A percentile compares a stretch with the other conserved stretches of the same genome.
Evolutionary conservation across 1,284 basidiomycete genomes (phyloP).

Genomic region (Somion occarium): DNA sequence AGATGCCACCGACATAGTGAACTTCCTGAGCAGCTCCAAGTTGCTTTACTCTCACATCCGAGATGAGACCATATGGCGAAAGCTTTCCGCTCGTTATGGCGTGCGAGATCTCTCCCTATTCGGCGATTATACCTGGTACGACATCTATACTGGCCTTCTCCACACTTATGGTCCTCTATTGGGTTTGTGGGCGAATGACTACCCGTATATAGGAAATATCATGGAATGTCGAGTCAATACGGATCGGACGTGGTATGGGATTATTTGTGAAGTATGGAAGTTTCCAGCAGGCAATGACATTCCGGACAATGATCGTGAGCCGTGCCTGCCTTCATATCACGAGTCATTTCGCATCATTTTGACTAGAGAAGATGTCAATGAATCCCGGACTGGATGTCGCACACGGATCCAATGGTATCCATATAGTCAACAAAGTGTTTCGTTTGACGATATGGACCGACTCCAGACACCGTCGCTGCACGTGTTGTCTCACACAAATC

Average conservation of each 20-base stretch:
- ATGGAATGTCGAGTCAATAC: slow-evolving; percentile 14
- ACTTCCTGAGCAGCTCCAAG: slow-evolving; percentile 19
- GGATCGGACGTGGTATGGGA: slow-evolving; percentile 9
- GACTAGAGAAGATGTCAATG: background rate
- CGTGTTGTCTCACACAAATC: background rate
- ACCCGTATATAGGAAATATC: slow-evolving; percentile 18
- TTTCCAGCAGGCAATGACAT: slow-evolving; percentile 8
- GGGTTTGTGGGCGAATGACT: slow-evolving; percentile 22
- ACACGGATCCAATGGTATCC: background rate
- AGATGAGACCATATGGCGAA: slow-evolving; percentile 21
- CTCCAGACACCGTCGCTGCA: background rate
- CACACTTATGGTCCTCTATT: slow-evolving; percentile 19
- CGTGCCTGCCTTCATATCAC: background rate
- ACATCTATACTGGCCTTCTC: slow-evolving; percentile 17
- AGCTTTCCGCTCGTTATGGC: slow-evolving; percentile 10
- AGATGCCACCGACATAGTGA: slow-evolving; percentile 16
- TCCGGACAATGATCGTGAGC: slow-evolving; percentile 8
- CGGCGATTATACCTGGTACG: slow-evolving; percentile 17
- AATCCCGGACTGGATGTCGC: background rate
- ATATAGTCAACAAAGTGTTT: background rate
- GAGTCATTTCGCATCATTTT: background rate
- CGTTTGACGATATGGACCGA: background rate
- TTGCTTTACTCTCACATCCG: slow-evolving; percentile 11
- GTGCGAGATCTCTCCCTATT: slow-evolving; percentile 2
- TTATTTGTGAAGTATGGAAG: slow-evolving; percentile 18